Conservation (phyloP, 371 early-diverging fungal species). For the Apophysomyces ossiformis region DNA sequence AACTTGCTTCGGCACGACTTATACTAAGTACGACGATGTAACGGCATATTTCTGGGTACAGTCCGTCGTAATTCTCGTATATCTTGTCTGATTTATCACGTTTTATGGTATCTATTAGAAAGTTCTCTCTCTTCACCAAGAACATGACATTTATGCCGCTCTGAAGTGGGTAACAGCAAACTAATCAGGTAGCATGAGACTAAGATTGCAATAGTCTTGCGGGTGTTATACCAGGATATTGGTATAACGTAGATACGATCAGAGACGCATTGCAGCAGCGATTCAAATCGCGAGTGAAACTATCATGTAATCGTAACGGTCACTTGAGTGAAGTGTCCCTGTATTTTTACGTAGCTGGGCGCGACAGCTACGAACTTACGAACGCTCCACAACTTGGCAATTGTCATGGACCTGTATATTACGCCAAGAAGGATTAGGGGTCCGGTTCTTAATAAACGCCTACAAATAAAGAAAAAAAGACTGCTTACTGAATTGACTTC, state of each 20-base stretch:
- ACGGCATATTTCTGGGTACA: constrained; percentile 52
- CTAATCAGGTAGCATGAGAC: not conserved
- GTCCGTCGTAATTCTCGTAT: not conserved
- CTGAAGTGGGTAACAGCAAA: not conserved
- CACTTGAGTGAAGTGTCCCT: constrained; percentile 39
- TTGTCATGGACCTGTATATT: constrained; percentile 43
- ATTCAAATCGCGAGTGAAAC: constrained; percentile 33
- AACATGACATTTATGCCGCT: not conserved
- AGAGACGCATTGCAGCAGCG: constrained; percentile 34
- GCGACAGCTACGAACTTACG: constrained; percentile 37
- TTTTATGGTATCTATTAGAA: not conserved
- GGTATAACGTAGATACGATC: constrained; percentile 37
- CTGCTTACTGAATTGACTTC: no score
- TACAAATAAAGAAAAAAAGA: not conserved
- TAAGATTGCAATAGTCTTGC: constrained; percentile 28
- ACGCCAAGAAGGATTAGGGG: constrained; percentile 39
- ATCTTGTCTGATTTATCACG: not conserved
- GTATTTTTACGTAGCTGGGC: constrained; percentile 49
- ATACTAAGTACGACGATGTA: constrained; percentile 43
- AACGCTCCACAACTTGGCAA: constrained; percentile 33
- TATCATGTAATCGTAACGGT: constrained; percentile 37
- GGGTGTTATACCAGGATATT: constrained; percentile 48
- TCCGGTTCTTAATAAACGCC: not conserved
- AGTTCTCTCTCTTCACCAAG: not conserved
- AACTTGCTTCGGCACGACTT: constrained; percentile 41